Base-by-base conservation (phyloP, 108 stramenopile species). In the Epipyxis sp. region DNA sequence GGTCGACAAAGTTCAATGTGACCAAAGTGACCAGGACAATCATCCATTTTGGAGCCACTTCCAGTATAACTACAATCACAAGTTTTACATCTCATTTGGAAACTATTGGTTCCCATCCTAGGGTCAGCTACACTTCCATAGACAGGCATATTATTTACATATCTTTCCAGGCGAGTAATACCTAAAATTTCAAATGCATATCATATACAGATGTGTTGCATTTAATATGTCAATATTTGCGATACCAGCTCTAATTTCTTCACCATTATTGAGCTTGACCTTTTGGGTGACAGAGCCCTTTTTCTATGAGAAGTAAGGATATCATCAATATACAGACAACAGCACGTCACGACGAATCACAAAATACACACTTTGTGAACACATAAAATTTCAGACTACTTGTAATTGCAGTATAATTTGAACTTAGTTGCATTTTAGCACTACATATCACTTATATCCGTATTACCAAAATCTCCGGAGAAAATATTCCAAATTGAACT, bases 381-480 rank as follows among this genome's bases (percentile, higher is more conserved):
- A n/a, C n/a, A n/a, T n/a, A n/a, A n/a, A n/a, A n/a, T n/a, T n/a
- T n/a, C n/a, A n/a, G n/a, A n/a, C n/a, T n/a, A n/a, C n/a, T n/a
- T n/a, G n/a, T n/a, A n/a, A n/a, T n/a, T n/a, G n/a, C n/a, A n/a
- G n/a, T n/a, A n/a, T n/a, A n/a, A n/a, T n/a, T n/a, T n/a, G n/a
- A n/a, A n/a, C n/a, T n/a, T n/a, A n/a, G n/a, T n/a, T n/a, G n/a
- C n/a, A n/a, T n/a, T n/a, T n/a, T n/a, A n/a, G n/a, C n/a, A n/a
- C n/a, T n/a, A n/a, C n/a, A n/a, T n/a, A n/a, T n/a, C n/a, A n/a
- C n/a, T n/a, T n/a, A n/a, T n/a, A n/a, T n/a, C n/a, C n/a, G n/a
- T n/a, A n/a, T n/a, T n/a, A n/a, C n/a, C n/a, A n/a, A n/a, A n/a
- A 96, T 95, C 43, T 97, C 93, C 1, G 98, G 98, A 88, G 93